Evolutionary conservation across 1,284 basidiomycete species (phyloP), one percentile per base, ranked within the genome.

Genomic region (Apiotrichum veenhuisii): DNA sequence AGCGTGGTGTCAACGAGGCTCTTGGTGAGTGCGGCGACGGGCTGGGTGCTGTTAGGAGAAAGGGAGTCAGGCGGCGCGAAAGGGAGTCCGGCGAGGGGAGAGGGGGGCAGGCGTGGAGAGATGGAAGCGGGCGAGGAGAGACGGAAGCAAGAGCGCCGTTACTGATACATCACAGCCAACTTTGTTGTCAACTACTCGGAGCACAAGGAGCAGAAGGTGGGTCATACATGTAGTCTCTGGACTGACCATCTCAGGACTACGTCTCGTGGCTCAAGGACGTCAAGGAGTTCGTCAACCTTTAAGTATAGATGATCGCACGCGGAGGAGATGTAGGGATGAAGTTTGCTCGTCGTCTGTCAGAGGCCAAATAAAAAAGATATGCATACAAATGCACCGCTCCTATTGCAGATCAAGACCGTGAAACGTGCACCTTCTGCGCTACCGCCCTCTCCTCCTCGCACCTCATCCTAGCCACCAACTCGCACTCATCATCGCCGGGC

Each of bases 131-230:
- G n/a, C n/a, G n/a, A n/a, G n/a, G n/a, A n/a, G n/a, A n/a, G n/a
- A n/a, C n/a, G n/a, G n/a, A n/a, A n/a, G n/a, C n/a, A n/a, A n/a
- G n/a, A n/a, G n/a, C n/a, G n/a, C n/a, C n/a, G n/a, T n/a, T n/a
- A n/a, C n/a, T n/a, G n/a, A n/a, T n/a, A n/a, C n/a, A n/a, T n/a
- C n/a, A n/a, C n/a, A 75, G 74, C 89, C 5, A 73, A 84, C 66
- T 92, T 93, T 78, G 83, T 94, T 61, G 87, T 89, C 27, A 86
- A 89, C 63, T 93, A 88, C 71, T 85, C 87, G 23, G 88, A 90
- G 73, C 81, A 81, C 81, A 95, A 95, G 82, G 91, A 94, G 72
- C 92, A 95, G 80, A 86, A 86, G 82, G 30, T 30, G 12, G 30
- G 30, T 30, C 5, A 7, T 30, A 12, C 30, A 12, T 5, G 12